Base-by-base conservation (phyloP, 1,284 basidiomycete genomes). In the Hemileia vastatrix region DNA sequence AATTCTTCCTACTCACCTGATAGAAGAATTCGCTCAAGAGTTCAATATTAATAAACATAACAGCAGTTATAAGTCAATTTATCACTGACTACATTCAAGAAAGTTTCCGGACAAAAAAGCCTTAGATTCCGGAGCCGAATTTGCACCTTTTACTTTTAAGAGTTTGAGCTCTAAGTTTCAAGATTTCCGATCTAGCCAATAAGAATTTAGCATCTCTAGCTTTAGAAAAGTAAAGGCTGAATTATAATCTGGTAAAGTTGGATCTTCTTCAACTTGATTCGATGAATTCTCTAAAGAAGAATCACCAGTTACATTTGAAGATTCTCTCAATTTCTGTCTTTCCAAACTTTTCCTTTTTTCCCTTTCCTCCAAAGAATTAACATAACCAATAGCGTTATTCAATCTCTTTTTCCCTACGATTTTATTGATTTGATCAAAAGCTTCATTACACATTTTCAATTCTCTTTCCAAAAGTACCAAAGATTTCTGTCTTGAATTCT, bases 11-110 rank as follows among this genome's bases (percentile, higher is more conserved):
- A n/a, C n/a, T n/a, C n/a, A n/a, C n/a, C n/a, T n/a, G n/a, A n/a
- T n/a, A n/a, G n/a, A n/a, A n/a, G n/a, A n/a, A n/a, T n/a, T n/a
- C n/a, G n/a, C n/a, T n/a, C n/a, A n/a, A n/a, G n/a, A n/a, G n/a
- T n/a, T n/a, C n/a, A n/a, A 76, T 76, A 65, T 78, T 95, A 81
- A 98, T 94, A 77, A 98, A 98, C 88, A 97, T 92, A 1, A 93
- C 86, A 0, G 90, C 89, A 0, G 93, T 97, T n/a, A 75, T 94
- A 89, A 0, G 94, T 91, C 36, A 98, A 81, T 77, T 98, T 97
- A 76, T 97, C 91, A 1, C 93, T 90, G 9, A 98, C 92, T 27
- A 94, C 90, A 69, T 91, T 87, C 65, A 98, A 81, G 82, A 97
- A 97, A 0, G 89, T 87, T 76, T 98, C 94, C 0, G 94, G 95